Evolutionary conservation across 495 filamentous ascomycete genomes (phyloP).

Genomic region (Amniculicola lignicola): DNA sequence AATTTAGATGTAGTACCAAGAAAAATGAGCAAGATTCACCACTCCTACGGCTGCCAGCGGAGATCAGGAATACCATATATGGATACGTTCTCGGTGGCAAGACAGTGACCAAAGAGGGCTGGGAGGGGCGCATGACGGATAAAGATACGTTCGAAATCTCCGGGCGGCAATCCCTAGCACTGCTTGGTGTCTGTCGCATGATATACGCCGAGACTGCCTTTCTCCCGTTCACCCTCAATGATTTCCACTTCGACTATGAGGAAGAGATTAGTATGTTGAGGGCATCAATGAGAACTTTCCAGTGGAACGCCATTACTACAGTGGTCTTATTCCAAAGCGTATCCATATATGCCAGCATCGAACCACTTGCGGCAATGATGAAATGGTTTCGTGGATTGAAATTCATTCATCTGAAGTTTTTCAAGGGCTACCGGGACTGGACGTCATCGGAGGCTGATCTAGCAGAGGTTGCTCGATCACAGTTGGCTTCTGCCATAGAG

Average conservation of each 20-base stretch:
- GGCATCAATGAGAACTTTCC: neutral
- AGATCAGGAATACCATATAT: neutral
- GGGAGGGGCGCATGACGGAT: neutral
- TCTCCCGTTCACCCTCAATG: neutral
- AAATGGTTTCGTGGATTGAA: neutral
- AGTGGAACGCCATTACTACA: neutral
- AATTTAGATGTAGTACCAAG: too few relatives aligned
- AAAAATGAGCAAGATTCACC: neutral
- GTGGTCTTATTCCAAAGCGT: neutral
- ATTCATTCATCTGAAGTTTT: too few relatives aligned
- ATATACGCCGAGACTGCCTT: neutral
- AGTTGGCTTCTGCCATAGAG: too few relatives aligned
- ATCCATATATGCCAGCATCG: neutral
- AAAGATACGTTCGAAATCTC: neutral
- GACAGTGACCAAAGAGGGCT: neutral
- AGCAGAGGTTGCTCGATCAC: too few relatives aligned
- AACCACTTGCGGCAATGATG: neutral
- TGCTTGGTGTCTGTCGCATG: neutral
- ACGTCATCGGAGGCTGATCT: too few relatives aligned
- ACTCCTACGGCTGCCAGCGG: neutral
- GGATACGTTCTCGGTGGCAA: neutral
- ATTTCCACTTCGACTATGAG: neutral
- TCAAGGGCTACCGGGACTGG: too few relatives aligned
- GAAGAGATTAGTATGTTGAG: neutral
- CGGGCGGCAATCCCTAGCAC: neutral